Percentiles rank a stretch among this genome's conserved stretches.
These are phyloP conservation scores for Daldinia sp. DNA, from an alignment of 2,329 filamentous ascomycete genomes.

Conservation along the genomic window DNA sequence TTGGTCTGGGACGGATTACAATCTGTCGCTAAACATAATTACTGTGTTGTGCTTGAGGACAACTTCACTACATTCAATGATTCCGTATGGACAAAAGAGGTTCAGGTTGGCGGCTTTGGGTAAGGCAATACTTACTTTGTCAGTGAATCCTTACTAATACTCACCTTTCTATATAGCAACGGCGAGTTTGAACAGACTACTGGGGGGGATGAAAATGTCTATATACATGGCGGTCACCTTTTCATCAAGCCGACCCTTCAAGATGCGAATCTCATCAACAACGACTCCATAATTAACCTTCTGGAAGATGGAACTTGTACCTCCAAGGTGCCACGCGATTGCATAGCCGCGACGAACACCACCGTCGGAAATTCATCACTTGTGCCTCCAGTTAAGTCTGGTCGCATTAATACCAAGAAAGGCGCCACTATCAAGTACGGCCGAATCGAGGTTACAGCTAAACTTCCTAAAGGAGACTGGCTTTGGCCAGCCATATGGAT, in stretches of 20 bases:
- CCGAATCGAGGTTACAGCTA: slow-evolving; percentile 80
- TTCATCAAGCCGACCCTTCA: slow-evolving; percentile 82
- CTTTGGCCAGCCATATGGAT: slow-evolving; percentile 94
- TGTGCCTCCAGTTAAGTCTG: slow-evolving; percentile 79
- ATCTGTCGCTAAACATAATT: slow-evolving; percentile 77
- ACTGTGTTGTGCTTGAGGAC: slow-evolving; percentile 73
- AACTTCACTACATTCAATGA: slow-evolving; percentile 67
- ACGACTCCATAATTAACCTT: slow-evolving; percentile 74
- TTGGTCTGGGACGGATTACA: slow-evolving; percentile 78
- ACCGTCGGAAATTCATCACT: slow-evolving; percentile 75
- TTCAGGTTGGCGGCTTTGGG: slow-evolving; percentile 79
- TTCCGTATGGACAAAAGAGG: slow-evolving; percentile 76
- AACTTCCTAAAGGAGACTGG: slow-evolving; percentile 82
- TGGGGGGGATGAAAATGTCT: slow-evolving; percentile 75
- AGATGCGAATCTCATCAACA: slow-evolving; percentile 70
- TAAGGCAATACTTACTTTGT: slow-evolving; percentile 51
- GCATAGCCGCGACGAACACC: slow-evolving; percentile 76
- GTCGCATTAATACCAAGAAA: slow-evolving; percentile 77
- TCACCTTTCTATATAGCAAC: slow-evolving; percentile 61
- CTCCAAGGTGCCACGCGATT: slow-evolving; percentile 65
- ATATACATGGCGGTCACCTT: slow-evolving; percentile 72
- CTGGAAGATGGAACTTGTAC: slow-evolving; percentile 73
- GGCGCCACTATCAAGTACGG: slow-evolving; percentile 80
- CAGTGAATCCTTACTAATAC: background rate
- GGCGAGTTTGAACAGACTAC: slow-evolving; percentile 85